Evolutionary conservation across 2,329 filamentous ascomycete species (phyloP).

Genomic region (Botrytis tulipae): DNA sequence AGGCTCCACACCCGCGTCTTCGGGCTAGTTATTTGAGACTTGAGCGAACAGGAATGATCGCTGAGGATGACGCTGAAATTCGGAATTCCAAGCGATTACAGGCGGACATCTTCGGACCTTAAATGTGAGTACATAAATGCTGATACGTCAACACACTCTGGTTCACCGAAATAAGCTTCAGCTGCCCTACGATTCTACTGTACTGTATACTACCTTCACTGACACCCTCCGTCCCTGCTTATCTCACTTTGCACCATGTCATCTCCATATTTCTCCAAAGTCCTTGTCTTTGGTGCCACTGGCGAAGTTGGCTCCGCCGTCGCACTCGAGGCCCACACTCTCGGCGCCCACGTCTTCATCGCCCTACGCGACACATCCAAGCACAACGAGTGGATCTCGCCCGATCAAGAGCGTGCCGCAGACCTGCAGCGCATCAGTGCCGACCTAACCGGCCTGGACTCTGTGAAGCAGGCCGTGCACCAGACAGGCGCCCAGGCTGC

Average conservation of each 20-base stretch:
- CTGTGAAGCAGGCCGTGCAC: slow-evolving; percentile 43
- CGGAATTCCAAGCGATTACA: slow-evolving; percentile 5
- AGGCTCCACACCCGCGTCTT: neutral
- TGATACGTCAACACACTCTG: slow-evolving; percentile 10
- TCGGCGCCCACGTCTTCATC: slow-evolving; percentile 46
- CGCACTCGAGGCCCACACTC: slow-evolving; percentile 42
- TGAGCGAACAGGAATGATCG: slow-evolving; percentile 7
- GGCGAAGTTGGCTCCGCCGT: slow-evolving; percentile 45
- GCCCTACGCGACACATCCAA: slow-evolving; percentile 49
- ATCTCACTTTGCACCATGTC: slow-evolving; percentile 5
- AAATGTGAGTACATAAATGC: slow-evolving; percentile 9
- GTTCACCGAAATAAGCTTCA: slow-evolving; percentile 3
- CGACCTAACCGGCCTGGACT: slow-evolving; percentile 45
- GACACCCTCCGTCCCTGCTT: neutral
- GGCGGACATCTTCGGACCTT: neutral
- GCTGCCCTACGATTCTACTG: slow-evolving; percentile 6
- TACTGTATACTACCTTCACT: slow-evolving; percentile 8
- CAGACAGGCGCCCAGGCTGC: slow-evolving; percentile 46
- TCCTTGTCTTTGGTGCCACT: slow-evolving; percentile 51
- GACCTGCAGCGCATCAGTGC: slow-evolving; percentile 43
- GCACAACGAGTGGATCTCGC: slow-evolving; percentile 37
- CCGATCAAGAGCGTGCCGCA: slow-evolving; percentile 36
- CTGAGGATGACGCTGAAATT: slow-evolving; percentile 2
- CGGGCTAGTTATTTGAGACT: slow-evolving; percentile 4
- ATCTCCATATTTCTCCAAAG: slow-evolving; percentile 14